Evolutionary conservation across 2,329 filamentous ascomycete genomes (phyloP).

Genomic region (Colletotrichum echinochloae): DNA sequence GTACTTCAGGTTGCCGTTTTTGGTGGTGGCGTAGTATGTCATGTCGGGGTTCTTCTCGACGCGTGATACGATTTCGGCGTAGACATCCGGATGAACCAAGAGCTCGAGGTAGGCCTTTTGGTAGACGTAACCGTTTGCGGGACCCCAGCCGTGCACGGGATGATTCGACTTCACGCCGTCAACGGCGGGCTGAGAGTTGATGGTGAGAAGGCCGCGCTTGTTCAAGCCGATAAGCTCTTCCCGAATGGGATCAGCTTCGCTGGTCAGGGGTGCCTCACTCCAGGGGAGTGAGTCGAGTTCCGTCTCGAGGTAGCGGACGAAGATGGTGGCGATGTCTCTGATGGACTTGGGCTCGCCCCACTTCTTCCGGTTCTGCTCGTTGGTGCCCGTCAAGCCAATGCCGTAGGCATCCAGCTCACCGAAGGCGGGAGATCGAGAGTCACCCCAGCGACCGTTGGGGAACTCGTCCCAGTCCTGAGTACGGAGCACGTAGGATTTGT

Average conservation of each 20-base stretch:
- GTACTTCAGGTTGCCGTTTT: conserved; percentile 79
- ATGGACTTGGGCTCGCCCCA: conserved; percentile 90
- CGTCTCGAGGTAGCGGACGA: conserved; percentile 86
- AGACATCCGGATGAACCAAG: conserved; percentile 83
- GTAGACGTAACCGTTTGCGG: conserved; percentile 94
- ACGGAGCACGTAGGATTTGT: conserved; percentile 93
- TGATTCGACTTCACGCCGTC: conserved; percentile 91
- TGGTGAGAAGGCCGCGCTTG: conserved; percentile 86
- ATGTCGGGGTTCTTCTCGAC: conserved; percentile 84
- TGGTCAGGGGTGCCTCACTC: conserved; percentile 90
- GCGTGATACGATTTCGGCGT: conserved; percentile 80
- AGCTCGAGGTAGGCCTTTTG: conserved; percentile 98
- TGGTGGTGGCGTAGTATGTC: conserved; percentile 95
- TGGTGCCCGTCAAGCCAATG: conserved; percentile 92
- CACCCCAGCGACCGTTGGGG: conserved; percentile 98
- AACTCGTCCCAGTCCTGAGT: conserved; percentile 99
- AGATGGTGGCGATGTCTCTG: conserved; percentile 83
- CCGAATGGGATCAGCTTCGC: conserved; percentile 84
- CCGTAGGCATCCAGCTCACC: conserved; percentile 95
- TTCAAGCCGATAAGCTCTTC: conserved; percentile 85
- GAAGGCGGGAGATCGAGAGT: conserved; percentile 94
- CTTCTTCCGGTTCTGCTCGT: conserved; percentile 93
- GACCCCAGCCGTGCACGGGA: conserved; percentile 92
- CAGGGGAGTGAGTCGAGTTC: conserved; percentile 88
- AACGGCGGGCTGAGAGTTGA: conserved; percentile 97